A percentile compares a stretch with the other conserved stretches of the same genome.
phyloP scores from a whole-genome alignment of 2,329 filamentous ascomycete species.

The Samsoniella hepiali region DNA sequence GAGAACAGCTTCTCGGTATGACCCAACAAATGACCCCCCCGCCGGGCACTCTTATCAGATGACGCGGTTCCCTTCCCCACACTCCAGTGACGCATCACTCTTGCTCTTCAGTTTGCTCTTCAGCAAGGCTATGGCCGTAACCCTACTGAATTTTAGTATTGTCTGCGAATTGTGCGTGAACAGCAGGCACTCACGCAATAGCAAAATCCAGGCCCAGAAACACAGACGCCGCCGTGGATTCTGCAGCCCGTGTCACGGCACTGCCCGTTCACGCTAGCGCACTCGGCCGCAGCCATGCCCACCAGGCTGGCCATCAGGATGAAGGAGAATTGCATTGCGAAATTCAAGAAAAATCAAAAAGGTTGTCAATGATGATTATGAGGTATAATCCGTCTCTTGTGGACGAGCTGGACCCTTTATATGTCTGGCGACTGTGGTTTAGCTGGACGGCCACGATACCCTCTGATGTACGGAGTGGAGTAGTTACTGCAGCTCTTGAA shows the following conservation, averaged over 20 bases:
- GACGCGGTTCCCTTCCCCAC: background rate
- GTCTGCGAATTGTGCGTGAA: background rate
- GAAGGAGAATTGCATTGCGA: background rate
- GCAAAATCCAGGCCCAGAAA: background rate
- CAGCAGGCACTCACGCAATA: background rate
- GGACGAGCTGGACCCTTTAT: background rate
- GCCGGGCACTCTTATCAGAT: background rate
- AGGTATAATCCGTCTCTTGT: background rate
- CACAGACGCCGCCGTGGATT: background rate
- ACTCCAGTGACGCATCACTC: background rate
- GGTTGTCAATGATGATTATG: background rate
- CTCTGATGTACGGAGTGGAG: too few species aligned
- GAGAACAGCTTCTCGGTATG: too few species aligned
- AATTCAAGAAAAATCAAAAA: background rate
- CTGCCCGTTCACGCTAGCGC: background rate
- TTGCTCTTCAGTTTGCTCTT: background rate
- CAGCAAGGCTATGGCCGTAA: background rate
- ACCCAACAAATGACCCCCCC: too few species aligned
- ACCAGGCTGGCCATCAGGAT: background rate
- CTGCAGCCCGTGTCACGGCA: background rate
- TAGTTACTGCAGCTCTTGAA: background rate
- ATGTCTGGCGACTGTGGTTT: background rate
- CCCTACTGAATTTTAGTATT: background rate
- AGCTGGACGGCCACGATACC: background rate
- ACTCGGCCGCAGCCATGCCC: background rate